Conservation (phyloP, 805 yeast genomes). For the Yarrowia sp. region DNA sequence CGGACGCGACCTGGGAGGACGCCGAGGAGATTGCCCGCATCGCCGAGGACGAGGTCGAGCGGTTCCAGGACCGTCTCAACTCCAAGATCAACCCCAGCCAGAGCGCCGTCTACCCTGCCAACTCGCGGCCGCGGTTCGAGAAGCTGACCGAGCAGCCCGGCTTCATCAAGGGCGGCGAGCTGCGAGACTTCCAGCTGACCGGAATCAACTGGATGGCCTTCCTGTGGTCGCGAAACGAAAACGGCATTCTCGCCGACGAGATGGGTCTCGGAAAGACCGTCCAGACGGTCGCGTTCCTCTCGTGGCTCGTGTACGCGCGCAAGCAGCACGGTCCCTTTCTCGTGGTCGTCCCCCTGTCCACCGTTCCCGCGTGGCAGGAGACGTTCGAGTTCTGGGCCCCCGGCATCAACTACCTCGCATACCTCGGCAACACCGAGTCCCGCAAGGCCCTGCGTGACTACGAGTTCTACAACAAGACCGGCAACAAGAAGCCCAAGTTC, state of each 20-base stretch:
- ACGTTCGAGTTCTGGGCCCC: conserved; percentile 98
- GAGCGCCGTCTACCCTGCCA: conserved; percentile 69
- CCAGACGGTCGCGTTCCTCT: conserved; percentile 89
- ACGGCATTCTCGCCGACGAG: conserved; percentile 96
- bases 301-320: conserved; percentile 93
- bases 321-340: conserved; percentile 97
- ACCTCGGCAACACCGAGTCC: conserved; percentile 87
- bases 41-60: conserved; percentile 80
- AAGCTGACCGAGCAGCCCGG: conserved; percentile 83
- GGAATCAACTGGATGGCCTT: conserved; percentile 99
- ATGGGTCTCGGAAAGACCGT: conserved; percentile 99
- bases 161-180: conserved; percentile 83
- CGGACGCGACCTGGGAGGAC: conserved; percentile 95
- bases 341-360: conserved; percentile 93
- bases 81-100: conserved; percentile 81
- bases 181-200: conserved; percentile 95
- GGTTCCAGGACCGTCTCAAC: conserved; percentile 74
- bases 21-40: conserved; percentile 81
- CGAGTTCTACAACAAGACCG: conserved; percentile 71
- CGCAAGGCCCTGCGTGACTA: conserved; percentile 77
- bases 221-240: conserved; percentile 95
- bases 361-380: conserved; percentile 99
- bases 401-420: conserved; percentile 86
- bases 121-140: conserved; percentile 80
- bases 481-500: conserved; percentile 71